Evolutionary conservation across 352 stramenopile species (phyloP).

Genomic region (Thalassiosira exigua): DNA sequence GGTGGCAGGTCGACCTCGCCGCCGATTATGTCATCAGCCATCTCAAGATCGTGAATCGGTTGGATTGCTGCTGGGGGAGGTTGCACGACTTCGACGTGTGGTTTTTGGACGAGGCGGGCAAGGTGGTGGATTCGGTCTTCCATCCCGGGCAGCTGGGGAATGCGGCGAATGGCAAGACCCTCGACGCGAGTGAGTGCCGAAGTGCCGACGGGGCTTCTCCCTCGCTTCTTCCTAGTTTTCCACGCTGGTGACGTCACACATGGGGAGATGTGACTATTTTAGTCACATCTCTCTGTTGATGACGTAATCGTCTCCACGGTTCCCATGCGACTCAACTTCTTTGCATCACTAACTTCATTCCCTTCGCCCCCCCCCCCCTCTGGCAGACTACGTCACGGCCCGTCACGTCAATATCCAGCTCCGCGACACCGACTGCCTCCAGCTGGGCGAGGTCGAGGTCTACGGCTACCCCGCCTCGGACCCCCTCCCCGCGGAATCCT

Average conservation of each 20-base stretch:
- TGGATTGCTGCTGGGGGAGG: conserved; percentile 32
- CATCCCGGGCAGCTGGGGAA: conserved; percentile 3
- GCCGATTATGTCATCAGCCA: conserved; percentile 23
- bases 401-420: conserved; percentile 25
- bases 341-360: too few species aligned
- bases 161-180: background rate
- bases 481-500: conserved; percentile 4
- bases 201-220: too few species aligned
- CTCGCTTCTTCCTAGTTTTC: background rate
- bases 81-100: conserved; percentile 16
- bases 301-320: too few species aligned
- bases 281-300: too few species aligned
- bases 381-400: conserved; percentile 12
- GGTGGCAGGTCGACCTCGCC: conserved; percentile 22
- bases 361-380: too few species aligned
- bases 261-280: too few species aligned
- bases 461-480: conserved; percentile 18
- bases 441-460: conserved; percentile 30
- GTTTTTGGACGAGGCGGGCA: conserved; percentile 9
- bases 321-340: too few species aligned
- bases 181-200: conserved; percentile 20
- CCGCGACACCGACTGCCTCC: conserved; percentile 16
- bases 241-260: background rate
- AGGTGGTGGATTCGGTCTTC: conserved; percentile 10
- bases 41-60: conserved; percentile 30